Base-by-base conservation (phyloP, 2,329 filamentous ascomycete genomes). In the Cytospora schulzeri region DNA sequence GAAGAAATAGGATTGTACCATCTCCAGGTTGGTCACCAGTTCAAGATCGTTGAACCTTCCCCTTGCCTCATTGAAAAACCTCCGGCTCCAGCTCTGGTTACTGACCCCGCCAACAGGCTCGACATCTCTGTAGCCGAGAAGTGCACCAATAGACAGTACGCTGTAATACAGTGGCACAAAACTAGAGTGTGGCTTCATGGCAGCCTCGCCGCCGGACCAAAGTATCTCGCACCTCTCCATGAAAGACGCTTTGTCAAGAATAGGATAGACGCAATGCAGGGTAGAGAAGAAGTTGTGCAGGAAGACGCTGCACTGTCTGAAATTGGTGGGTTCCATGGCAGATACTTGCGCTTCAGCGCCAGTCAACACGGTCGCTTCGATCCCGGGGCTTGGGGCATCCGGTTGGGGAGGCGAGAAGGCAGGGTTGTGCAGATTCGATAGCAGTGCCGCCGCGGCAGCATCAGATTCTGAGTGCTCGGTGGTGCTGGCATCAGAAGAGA, bases 111-210 rank as follows among this genome's bases (percentile, higher is more conserved):
- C 75, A 4, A 82, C 70, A 2, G 72, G 74, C 29, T 78, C 74
- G 41, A 81, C 77, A 54, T 79, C 78, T 69, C 80, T 76, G 3
- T 78, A 74, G 5, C 78, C 77, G 3, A 81, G 75, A 4, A 82
- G 69, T 1, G 80, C 77, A 1, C 81, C 81, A 41, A 83, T 72
- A 0, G 80, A 81, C 3, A 82, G 68, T 4, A 81, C 71, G 62
- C 78, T 80, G 66, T 81, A 77, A 62, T 83, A 83, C 2, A 82
- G 68, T 0, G 80, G 79, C 5, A 79, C 71, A 60, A 83, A 83
- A 56, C 79, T 81, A 2, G 65, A 54, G 9, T 64, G 65, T 15
- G 73, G 72, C 26, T 75, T 73, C 14, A 62, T 54, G 19, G 64
- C 60, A 17, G 48, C 63, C 41, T 67, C 62, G 26, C 66, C 63